phyloP scores from a whole-genome alignment of 768 basidiomycete genomes.

The Wakefieldia striispora region DNA sequence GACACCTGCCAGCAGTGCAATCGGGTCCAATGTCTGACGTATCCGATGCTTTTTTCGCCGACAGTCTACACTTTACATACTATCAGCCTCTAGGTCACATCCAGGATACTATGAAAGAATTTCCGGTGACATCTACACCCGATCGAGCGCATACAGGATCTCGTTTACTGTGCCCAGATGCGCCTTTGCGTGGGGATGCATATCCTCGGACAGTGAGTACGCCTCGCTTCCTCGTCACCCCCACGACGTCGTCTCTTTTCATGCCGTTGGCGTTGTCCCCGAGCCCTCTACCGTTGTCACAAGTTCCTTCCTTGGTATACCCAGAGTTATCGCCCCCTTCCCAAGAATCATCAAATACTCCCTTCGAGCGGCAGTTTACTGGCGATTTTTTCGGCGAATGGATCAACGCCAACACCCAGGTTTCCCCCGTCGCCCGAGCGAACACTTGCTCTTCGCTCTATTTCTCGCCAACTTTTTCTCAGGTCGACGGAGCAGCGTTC shows the following conservation, averaged over 20 bases:
- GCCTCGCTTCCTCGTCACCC: constrained; percentile 8
- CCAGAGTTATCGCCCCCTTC: constrained; percentile 30
- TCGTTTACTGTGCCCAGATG: neutral
- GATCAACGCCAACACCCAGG: constrained; percentile 11
- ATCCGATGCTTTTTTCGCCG: constrained; percentile 1
- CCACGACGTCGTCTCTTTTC: constrained; percentile 14
- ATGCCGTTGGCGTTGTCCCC: constrained; percentile 24
- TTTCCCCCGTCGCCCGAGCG: constrained; percentile 25
- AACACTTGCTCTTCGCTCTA: neutral
- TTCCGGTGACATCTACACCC: constrained; percentile 14
- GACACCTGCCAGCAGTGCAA: neutral
- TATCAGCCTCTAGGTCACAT: constrained; percentile 1
- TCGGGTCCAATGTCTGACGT: neutral
- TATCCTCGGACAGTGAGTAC: constrained; percentile 1
- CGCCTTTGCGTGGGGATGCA: neutral
- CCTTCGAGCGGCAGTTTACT: constrained; percentile 31
- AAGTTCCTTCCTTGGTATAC: constrained; percentile 13
- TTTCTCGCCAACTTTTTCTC: constrained; percentile 7
- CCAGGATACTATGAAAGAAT: neutral
- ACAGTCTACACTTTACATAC: constrained; percentile 6
- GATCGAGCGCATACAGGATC: constrained; percentile 3
- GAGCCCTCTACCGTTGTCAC: constrained; percentile 24
- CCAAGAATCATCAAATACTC: constrained; percentile 24
- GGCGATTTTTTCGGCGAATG: constrained; percentile 19
- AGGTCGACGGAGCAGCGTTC: neutral